These are phyloP conservation scores for Tephrocybe sp. DNA, from an alignment of 768 basidiomycete genomes.

Conservation along the genomic window DNA sequence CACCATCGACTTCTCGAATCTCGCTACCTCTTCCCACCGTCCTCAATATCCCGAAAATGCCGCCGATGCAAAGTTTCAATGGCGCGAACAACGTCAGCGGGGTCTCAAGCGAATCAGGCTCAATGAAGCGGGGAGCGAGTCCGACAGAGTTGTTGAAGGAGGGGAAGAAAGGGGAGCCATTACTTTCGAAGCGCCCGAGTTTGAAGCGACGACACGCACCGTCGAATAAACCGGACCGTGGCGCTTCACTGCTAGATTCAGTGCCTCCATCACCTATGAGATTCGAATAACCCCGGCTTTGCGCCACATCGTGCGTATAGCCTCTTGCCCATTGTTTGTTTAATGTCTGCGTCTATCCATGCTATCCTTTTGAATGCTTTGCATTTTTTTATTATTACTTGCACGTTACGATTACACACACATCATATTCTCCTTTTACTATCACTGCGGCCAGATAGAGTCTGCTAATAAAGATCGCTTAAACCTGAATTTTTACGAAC, in stretches of 20 bases:
- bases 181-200: conserved; percentile 66
- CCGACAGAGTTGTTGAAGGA: conserved; percentile 69
- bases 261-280: conserved; percentile 11
- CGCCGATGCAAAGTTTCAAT: conserved; percentile 1
- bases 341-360: neutral
- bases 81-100: conserved; percentile 4
- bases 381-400: neutral
- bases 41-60: neutral
- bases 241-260: neutral
- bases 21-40: neutral
- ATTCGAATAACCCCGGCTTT: conserved; percentile 4
- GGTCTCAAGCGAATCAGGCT: conserved; percentile 12
- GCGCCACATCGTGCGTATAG: neutral
- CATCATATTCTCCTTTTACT: neutral
- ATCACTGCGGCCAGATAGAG: neutral
- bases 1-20: conserved; percentile 1
- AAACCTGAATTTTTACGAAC: neutral
- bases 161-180: conserved; percentile 52
- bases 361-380: too few relatives aligned
- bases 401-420: neutral
- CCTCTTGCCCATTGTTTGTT: neutral
- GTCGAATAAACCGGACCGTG: neutral
- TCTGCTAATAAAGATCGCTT: neutral
- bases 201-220: conserved; percentile 42
- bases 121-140: conserved; percentile 64